These are phyloP conservation scores for Trichocomaceae sp. DNA, from an alignment of 2,329 filamentous ascomycete genomes.

Conservation along the genomic window DNA sequence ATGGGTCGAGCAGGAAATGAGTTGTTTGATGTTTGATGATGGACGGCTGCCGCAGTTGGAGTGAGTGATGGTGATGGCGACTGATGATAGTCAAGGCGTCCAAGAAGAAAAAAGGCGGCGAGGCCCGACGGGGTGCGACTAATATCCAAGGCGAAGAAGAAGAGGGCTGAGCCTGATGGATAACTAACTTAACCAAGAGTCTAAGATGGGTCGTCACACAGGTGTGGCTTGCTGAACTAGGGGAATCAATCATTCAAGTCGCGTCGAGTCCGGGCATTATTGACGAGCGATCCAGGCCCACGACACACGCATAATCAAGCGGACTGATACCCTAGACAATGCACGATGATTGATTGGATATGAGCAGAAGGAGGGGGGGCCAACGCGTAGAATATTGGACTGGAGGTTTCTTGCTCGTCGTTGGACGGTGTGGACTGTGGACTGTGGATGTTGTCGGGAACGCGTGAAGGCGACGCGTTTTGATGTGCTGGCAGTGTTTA, in stretches of 20 bases:
- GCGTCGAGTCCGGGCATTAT: constrained; percentile 11
- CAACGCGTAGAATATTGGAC: neutral
- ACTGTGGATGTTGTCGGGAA: constrained; percentile 3
- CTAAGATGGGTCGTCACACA: constrained; percentile 1
- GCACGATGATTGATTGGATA: neutral
- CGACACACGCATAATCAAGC: neutral
- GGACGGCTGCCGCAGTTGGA: neutral
- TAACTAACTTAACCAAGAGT: too few relatives aligned
- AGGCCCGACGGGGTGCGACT: constrained; percentile 10
- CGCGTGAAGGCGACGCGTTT: constrained; percentile 2
- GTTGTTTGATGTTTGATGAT: neutral
- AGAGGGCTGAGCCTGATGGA: constrained; percentile 4
- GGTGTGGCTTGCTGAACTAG: constrained; percentile 10
- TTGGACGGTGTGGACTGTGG: neutral
- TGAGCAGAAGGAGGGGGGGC: too few relatives aligned
- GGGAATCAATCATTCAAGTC: constrained; percentile 2
- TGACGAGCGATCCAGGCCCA: constrained; percentile 6
- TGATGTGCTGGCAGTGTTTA: constrained; percentile 7
- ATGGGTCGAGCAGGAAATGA: neutral
- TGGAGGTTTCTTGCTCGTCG: neutral
- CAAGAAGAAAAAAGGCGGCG: constrained; percentile 11
- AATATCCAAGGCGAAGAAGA: constrained; percentile 11
- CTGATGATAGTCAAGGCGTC: neutral
- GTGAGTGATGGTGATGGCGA: neutral
- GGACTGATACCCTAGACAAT: neutral